Percentiles rank a stretch among this genome's conserved stretches.
These are phyloP conservation scores for Pyropia yezoensis DNA, from an alignment of 23 red algal genomes.

Conservation along the genomic window DNA sequence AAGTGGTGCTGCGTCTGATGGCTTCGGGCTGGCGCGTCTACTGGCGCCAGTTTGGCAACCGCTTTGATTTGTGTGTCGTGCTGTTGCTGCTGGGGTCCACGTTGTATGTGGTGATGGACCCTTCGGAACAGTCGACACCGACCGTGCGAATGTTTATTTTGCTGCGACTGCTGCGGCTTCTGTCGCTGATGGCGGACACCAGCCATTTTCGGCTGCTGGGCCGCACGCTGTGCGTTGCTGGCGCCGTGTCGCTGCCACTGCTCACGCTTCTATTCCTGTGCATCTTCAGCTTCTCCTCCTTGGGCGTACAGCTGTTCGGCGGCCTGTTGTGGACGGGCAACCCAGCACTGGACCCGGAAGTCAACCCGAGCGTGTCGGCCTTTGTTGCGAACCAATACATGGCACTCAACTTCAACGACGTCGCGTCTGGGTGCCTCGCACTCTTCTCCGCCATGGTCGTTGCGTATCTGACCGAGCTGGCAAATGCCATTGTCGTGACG, in stretches of 20 bases:
- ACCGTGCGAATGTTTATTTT: conserved; percentile 39
- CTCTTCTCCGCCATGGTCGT: conserved; percentile 59
- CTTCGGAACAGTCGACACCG: conserved; percentile 30
- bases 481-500: conserved; percentile 34
- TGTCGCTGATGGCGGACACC: conserved; percentile 30
- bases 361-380: conserved; percentile 26
- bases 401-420: conserved; percentile 65
- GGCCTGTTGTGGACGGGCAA: conserved; percentile 38
- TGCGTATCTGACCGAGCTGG: conserved; percentile 51
- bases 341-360: conserved; percentile 33
- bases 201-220: conserved; percentile 43
- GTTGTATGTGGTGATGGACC: conserved; percentile 31
- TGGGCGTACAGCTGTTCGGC: conserved; percentile 51
- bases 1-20: conserved; percentile 37
- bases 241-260: conserved; percentile 46
- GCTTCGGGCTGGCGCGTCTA: conserved; percentile 36
- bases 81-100: conserved; percentile 27
- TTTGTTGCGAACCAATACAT: conserved; percentile 48
- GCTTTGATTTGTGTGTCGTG: conserved; percentile 47
- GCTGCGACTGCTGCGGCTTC: conserved; percentile 27
- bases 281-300: conserved; percentile 35
- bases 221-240: conserved; percentile 31
- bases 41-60: conserved; percentile 60
- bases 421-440: conserved; percentile 48
- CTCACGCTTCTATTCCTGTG: conserved; percentile 53